Conservation (phyloP, 140 eudicot genomes). For the Flaveria floridana region DNA sequence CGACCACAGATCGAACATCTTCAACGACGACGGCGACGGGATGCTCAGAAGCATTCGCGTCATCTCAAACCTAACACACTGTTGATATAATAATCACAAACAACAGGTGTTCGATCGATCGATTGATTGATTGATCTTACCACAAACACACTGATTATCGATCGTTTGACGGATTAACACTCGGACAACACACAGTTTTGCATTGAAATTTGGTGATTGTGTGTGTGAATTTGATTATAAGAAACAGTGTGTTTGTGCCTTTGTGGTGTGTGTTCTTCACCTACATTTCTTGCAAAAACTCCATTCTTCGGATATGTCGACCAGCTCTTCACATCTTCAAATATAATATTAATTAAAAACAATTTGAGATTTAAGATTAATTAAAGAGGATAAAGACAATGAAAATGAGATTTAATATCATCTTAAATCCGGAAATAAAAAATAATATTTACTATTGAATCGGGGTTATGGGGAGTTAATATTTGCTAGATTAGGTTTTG, state of each 20-base stretch:
- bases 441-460: too few species aligned
- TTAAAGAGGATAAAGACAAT: background rate
- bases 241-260: background rate
- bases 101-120: background rate
- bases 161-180: too few species aligned
- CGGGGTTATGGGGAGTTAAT: too few species aligned
- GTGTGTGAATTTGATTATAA: too few species aligned
- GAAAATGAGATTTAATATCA: background rate
- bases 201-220: background rate
- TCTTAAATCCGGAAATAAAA: background rate
- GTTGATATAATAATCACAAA: background rate
- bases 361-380: too few species aligned
- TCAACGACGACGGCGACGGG: slow-evolving; percentile 33
- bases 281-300: slow-evolving; percentile 25
- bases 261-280: background rate
- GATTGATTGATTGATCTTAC: background rate
- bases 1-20: slow-evolving; percentile 18
- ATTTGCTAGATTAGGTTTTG: too few species aligned
- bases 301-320: slow-evolving; percentile 25
- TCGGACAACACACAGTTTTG: background rate
- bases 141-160: slow-evolving; percentile 18
- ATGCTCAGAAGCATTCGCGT: slow-evolving; percentile 44
- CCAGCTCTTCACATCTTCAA: slow-evolving; percentile 15
- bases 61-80: slow-evolving; percentile 37
- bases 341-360: background rate